These are phyloP conservation scores for Ogataea polymorpha DNA, from an alignment of 805 yeast species.

Conservation along the genomic window DNA sequence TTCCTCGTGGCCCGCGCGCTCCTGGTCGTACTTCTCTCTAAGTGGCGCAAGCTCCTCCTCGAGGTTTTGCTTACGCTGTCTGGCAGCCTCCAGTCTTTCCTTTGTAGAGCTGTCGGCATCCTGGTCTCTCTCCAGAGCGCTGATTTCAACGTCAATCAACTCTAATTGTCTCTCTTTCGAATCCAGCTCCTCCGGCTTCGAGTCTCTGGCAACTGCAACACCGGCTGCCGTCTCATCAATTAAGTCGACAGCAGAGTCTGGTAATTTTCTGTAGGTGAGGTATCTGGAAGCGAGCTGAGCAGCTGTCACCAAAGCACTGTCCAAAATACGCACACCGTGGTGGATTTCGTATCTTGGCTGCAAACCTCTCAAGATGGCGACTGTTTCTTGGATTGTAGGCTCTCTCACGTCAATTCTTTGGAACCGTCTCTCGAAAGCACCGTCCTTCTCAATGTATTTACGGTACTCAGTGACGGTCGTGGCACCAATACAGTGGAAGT, in stretches of 20 bases:
- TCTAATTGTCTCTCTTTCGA: conserved; percentile 89
- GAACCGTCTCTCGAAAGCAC: conserved; percentile 98
- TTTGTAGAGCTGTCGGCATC: conserved; percentile 80
- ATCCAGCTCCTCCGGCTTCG: conserved; percentile 96
- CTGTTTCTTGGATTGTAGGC: conserved; percentile 87
- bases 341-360: conserved; percentile 95
- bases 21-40: conserved; percentile 80
- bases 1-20: conserved; percentile 87
- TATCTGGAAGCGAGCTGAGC: conserved; percentile 94
- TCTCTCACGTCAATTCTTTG: conserved; percentile 96
- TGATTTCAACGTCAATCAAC: conserved; percentile 90
- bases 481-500: conserved; percentile 96
- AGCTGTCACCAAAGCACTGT: conserved; percentile 89
- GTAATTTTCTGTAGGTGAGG: conserved; percentile 90
- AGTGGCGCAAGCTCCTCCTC: conserved; percentile 85
- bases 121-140: conserved; percentile 93
- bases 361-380: conserved; percentile 93
- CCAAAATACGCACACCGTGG: conserved; percentile 95
- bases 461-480: conserved; percentile 95
- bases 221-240: conserved; percentile 96
- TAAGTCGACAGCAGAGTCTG: conserved; percentile 95
- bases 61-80: conserved; percentile 72
- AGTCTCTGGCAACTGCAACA: conserved; percentile 97
- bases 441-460: conserved; percentile 90
- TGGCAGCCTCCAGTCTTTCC: conserved; percentile 80